A percentile compares a stretch with the other conserved stretches of the same genome.
These are phyloP conservation scores for Chlorella sp. DNA, from an alignment of 139 green algal genomes.

Conservation along the genomic window DNA sequence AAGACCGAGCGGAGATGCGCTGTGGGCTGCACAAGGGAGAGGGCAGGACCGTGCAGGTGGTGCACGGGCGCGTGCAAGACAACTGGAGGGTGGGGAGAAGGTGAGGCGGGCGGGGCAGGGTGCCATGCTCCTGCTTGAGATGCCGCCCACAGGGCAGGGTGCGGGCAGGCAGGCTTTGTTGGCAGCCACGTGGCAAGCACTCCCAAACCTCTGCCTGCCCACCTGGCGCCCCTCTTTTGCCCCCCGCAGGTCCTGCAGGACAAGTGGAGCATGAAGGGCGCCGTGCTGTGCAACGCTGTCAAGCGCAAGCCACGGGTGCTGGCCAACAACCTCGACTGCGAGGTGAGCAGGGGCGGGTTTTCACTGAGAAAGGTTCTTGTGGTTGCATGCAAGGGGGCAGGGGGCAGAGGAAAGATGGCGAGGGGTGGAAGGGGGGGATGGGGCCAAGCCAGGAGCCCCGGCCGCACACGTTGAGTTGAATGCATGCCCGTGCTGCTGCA, in stretches of 20 bases:
- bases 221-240: background rate
- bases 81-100: no score
- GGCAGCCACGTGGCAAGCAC: background rate
- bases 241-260: constrained; percentile 35
- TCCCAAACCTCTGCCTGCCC: background rate
- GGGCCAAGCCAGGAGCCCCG: background rate
- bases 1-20: no score
- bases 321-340: constrained; percentile 52
- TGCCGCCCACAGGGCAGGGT: background rate
- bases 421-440: no score
- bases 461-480: no score
- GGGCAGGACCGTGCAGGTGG: no score
- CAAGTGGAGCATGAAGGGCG: constrained; percentile 52
- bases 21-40: no score
- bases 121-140: no score
- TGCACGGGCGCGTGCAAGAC: no score
- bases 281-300: constrained; percentile 38
- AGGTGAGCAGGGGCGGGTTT: background rate
- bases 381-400: background rate
- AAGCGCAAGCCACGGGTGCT: constrained; percentile 51
- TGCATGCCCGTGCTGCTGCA: background rate
- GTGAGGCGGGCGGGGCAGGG: no score
- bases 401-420: no score
- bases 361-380: background rate
- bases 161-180: no score